Conservation (phyloP, 2,329 filamentous ascomycete species). For the Mycosphaerelloides madeirae region DNA sequence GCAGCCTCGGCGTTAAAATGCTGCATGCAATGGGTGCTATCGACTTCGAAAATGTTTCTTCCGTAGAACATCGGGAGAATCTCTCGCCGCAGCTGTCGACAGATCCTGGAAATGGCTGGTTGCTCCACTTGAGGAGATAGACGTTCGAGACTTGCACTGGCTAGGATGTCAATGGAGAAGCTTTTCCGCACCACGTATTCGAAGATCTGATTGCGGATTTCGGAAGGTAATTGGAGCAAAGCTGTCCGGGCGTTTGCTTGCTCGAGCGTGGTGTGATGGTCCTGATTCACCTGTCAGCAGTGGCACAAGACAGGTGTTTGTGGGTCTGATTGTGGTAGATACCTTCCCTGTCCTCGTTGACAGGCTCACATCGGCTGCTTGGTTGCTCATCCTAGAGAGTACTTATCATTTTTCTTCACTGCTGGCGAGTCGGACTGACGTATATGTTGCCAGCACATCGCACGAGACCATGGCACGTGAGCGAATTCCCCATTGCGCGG, state of each 20-base stretch:
- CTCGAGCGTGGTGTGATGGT: neutral
- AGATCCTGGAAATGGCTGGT: neutral
- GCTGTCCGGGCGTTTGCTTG: neutral
- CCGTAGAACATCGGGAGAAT: constrained; percentile 3
- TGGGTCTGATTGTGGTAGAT: no score
- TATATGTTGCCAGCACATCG: no score
- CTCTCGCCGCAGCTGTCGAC: neutral
- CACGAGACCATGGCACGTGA: no score
- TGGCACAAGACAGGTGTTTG: no score
- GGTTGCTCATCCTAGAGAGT: no score
- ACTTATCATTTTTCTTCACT: no score
- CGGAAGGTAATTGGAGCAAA: constrained; percentile 57
- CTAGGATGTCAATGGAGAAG: constrained; percentile 4
- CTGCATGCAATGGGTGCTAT: constrained; percentile 1
- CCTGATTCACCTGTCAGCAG: neutral
- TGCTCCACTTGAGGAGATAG: neutral
- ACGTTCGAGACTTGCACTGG: neutral
- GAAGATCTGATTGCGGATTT: constrained; percentile 94
- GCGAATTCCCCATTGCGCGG: no score
- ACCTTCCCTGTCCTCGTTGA: no score
- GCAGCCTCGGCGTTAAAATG: neutral
- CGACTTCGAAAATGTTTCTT: constrained; percentile 1
- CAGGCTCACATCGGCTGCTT: no score
- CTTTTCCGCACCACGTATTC: constrained; percentile 36
- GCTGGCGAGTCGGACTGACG: no score